phyloP scores from a whole-genome alignment of 2,329 filamentous ascomycete genomes.

The Calycina marina region DNA sequence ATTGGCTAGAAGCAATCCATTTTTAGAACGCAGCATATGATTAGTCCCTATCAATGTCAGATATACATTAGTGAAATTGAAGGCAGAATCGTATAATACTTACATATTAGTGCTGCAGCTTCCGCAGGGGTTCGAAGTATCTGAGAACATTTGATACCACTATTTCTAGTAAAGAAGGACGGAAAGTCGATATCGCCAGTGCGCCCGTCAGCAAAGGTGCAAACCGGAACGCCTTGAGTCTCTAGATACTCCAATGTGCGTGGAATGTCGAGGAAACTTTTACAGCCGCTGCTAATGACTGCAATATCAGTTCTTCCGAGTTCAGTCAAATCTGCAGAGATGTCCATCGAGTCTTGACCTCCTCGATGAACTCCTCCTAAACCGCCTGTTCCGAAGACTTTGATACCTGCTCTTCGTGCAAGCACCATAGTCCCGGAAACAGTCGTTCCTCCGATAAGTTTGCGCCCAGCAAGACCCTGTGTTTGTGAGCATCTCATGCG shows the following conservation, averaged over 20 bases:
- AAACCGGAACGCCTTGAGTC: constrained; percentile 64
- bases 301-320: constrained; percentile 78
- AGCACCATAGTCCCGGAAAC: constrained; percentile 88
- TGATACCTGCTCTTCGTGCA: constrained; percentile 73
- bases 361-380: constrained; percentile 89
- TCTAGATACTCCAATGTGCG: constrained; percentile 69
- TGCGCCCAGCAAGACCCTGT: constrained; percentile 49
- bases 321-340: constrained; percentile 91
- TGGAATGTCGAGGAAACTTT: constrained; percentile 88
- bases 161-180: constrained; percentile 84
- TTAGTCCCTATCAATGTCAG: background rate
- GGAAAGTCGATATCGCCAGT: constrained; percentile 67
- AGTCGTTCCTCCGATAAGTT: constrained; percentile 78
- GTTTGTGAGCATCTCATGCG: background rate
- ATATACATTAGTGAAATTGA: background rate
- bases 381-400: constrained; percentile 86
- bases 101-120: constrained; percentile 75
- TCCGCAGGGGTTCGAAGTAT: constrained; percentile 62
- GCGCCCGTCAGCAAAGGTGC: constrained; percentile 78
- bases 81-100: too few relatives aligned
- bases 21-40: background rate
- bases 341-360: constrained; percentile 74
- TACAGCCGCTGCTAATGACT: constrained; percentile 81
- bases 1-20: constrained; percentile 74
- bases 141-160: constrained; percentile 64